Base-by-base conservation (phyloP, 106 monocot genomes). In the Allium sativum region DNA sequence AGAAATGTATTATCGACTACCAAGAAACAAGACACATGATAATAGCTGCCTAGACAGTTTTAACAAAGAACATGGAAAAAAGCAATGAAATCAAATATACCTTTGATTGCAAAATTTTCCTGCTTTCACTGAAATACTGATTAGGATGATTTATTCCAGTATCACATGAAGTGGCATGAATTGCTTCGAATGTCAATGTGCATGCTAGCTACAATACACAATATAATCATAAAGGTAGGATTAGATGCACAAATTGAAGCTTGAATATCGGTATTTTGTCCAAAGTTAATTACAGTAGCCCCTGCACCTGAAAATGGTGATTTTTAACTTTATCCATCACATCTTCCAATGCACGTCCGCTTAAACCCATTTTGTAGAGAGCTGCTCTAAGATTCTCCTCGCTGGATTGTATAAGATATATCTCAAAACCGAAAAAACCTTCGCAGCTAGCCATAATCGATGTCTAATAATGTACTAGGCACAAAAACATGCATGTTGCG, bases 371-470 rank as follows among this genome's bases (percentile, higher is more conserved):
- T 61, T 85, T 80, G 31, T 71, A 57, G 61, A 92, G 88, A 55
- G 92, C 98, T 68, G 92, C 91, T 66, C 83, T 82, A 59, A 88
- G 73, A 61, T 88, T 92, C 0, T 98, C 91, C 71, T 87, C 87
- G 52, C 91, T 91, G 68, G 58, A 31, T 31, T 31, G 31, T 31
- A 31, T 31, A 31, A 31, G 5, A 31, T 31, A 31, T 31, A 31
- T 31, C 31, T 31, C 1, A 31, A 31, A 31, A 31, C 31, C 31
- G 5, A 31, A 31, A 31, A 5, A 5, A 31, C 1, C 31, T 31
- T 31, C 5, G 31, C 31, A 31, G 31, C 31, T 31, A 31, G 31
- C 31, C 31, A 31, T 31, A 31, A 31, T 31, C 0, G 5, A 31
- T 31, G 31, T 31, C 31, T 31, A 31, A 31, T 31, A 31, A 5